These are phyloP conservation scores for Patellaria atrata DNA, from an alignment of 495 filamentous ascomycete species.

Conservation along the genomic window DNA sequence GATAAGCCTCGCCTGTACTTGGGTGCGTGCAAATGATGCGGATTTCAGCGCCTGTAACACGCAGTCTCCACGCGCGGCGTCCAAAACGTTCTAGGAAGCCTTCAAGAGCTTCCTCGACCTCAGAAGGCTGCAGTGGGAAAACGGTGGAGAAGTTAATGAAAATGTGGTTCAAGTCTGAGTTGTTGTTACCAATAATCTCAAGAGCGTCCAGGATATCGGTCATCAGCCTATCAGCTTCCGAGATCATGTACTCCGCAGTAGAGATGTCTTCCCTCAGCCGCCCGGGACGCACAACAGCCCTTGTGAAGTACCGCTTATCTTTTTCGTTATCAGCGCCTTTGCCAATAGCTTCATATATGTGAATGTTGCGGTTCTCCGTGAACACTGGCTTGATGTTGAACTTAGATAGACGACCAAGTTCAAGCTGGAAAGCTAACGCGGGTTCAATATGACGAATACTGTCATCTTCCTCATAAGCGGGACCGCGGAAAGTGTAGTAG, in stretches of 20 bases:
- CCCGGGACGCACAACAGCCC: constrained; percentile 82
- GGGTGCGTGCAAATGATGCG: constrained; percentile 95
- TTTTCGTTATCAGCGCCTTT: constrained; percentile 87
- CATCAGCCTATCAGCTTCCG: constrained; percentile 89
- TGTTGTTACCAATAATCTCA: constrained; percentile 97
- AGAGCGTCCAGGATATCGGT: constrained; percentile 95
- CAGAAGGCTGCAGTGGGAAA: constrained; percentile 77
- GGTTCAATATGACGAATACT: constrained; percentile 96
- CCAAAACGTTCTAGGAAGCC: constrained; percentile 96
- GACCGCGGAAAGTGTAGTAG: constrained; percentile 96
- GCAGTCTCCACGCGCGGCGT: constrained; percentile 86
- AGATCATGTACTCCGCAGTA: constrained; percentile 93
- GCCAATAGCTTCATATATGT: constrained; percentile 92
- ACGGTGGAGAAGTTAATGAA: constrained; percentile 98
- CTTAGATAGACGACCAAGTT: constrained; percentile 82
- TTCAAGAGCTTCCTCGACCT: constrained; percentile 86
- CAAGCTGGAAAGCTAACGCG: constrained; percentile 93
- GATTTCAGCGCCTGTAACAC: constrained; percentile 94
- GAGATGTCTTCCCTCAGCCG: constrained; percentile 93
- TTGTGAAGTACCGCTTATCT: constrained; percentile 96
- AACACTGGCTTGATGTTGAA: constrained; percentile 97
- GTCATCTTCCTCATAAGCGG: constrained; percentile 74
- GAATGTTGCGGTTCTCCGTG: constrained; percentile 97
- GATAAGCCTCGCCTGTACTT: constrained; percentile 69
- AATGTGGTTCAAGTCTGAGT: constrained; percentile 98